Base-by-base conservation (phyloP, 805 yeast genomes). In the Teunomyces stri region DNA sequence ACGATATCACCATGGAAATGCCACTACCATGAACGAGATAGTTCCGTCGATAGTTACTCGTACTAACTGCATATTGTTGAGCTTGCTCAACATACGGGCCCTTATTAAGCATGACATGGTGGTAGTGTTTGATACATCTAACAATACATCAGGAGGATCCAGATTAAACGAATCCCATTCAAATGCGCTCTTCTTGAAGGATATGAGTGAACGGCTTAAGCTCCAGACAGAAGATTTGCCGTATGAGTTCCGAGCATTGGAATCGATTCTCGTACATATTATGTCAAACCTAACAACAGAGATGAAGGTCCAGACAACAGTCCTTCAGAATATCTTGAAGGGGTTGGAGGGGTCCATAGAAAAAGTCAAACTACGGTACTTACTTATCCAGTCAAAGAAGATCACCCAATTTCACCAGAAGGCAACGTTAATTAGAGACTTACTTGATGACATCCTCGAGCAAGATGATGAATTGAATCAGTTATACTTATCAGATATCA, bases 161-260 rank as follows among this genome's bases (percentile, higher is more conserved):
- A 69, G 77, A n/a, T 62, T 75, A 27, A 68, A 77, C 10, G 78
- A 70, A 51, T 69, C 80, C 1, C 73, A 71, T 44, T 68, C 79
- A 2, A 70, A 70, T 40, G 58, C 71, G 10, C 57, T 65, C n/a
- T 74, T 80, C 42, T 59, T 79, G 10, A 64, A 68, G 29, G 78
- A 72, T 39, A 53, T 80, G 54, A 59, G 70, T 3, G 61, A 59
- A 13, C 69, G 74, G 29, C 62, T 80, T 36, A 57, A 64, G 25
- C 59, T 66, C 5, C 61, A 57, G 6, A 60, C 64, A 3, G 66
- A 65, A 12, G 57, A 65, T 2, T 69, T 89, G 15, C 92, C 96
- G 0, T 94, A 90, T 64, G 99, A 94, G 60, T 84, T 91, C 59
- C 72, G 96, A 42, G 99, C 97, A 0, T 62, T 94, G 34, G 99